Evolutionary conservation across 2,329 filamentous ascomycete genomes (phyloP), one percentile per base, ranked within the genome.

Genomic region (Bipolaris sorokiniana): DNA sequence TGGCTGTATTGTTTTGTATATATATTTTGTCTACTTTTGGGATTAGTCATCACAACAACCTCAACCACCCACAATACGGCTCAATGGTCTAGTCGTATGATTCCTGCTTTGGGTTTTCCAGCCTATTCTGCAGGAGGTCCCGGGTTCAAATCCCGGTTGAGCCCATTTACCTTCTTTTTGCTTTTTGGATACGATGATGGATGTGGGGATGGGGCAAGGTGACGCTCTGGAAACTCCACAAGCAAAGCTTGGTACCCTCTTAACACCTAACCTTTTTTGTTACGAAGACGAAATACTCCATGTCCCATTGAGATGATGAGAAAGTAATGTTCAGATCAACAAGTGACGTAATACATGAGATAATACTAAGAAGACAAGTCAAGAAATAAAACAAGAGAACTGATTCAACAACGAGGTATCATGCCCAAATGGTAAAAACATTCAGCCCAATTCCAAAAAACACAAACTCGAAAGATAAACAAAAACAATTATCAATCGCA

Each of bases 61-160:
- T 66, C 23, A 31, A 45, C n/a, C 42, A 31, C 18, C 42, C 26
- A 11, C 28, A 11, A 31, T 31, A 16, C 42, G 42, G 42, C 42
- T 28, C 31, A 28, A 45, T 45, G 67, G 67, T 70, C 68, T 71
- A 69, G 66, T 68, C 56, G 68, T 62, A 71, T 69, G 66, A 70
- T 69, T 69, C 64, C 65, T 63, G 66, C 66, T 69, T 70, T 68
- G 68, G 62, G 63, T 56, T 41, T 36, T 42, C 44, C n/a, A 41
- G 48, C 31, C 49, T 44, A 36, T 23, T 57, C 51, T 49, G 68
- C 68, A 65, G 65, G 64, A 69, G 68, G 66, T 59, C 67, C 67
- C 66, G 67, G 66, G 56, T 57, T 54, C 56, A 56, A 59, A 47
- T 59, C 56, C 52, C 56, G 48, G 56, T 59, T 56, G 48, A 49